Evolutionary conservation across 805 yeast genomes (phyloP), one percentile per base, ranked within the genome.

Genomic region (Kodamaea lidongshanica): DNA sequence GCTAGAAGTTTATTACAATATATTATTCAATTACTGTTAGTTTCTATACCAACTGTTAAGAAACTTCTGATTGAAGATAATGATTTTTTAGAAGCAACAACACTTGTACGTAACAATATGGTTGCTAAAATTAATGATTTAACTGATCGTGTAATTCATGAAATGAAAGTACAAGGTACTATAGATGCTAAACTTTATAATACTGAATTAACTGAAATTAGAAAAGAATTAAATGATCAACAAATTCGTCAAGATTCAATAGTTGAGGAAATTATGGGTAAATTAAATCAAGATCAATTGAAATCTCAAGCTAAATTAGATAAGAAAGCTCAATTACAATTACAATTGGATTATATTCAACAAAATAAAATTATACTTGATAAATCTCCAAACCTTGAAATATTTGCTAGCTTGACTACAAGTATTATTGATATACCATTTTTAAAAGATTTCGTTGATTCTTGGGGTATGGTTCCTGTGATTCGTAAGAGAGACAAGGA

Each of bases 1-100:
- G 59, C 56, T 16, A 56, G 60, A 22, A 47, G 43, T 28, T 46
- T 63, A 15, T 45, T 63, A 5, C 64, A 58, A 35, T 52, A 55
- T 30, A 46, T 62, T 6, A 58, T 63, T 8, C 40, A 35, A 11
- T 22, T 40, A 12, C 27, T 27, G 17, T 20, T 19, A n/a, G 31
- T 23, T 16, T 12, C 22, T 16, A 17, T 27, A 18, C 14, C 23
- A 13, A 20, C 30, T 10, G 19, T 27, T 12, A 19, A 18, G 5
- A 27, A 27, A 24, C 19, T 17, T 14, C 30, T 27, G 30, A 24
- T 19, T n/a, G 39, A 36, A 10, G 37, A 32, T 15, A 14, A 24
- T 12, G 35, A 28, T 11, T 15, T 15, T 14, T 26, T 46, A 15
- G 29, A 19, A 22, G 36, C 29, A 7, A 44, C 39, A 30, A 46